Percentiles rank a stretch among this genome's conserved stretches.
These are phyloP conservation scores for cucumber (Cucumis sativus) DNA, from an alignment of 306 rosid species.

Conservation along the genomic window Cucumber_9930_V3 NC_026655.2:4788501-4789000, in stretches of 20 bases:
- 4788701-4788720: conserved; percentile 36
- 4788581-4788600: background rate
- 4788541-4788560: background rate
- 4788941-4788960: background rate
- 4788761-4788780: conserved; percentile 19
- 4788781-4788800: conserved; percentile 41
- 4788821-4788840: background rate
- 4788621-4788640: background rate
- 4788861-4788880: background rate
- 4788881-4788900: background rate
- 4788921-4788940: background rate
- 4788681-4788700: conserved; percentile 40
- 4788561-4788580: background rate
- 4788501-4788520: background rate
- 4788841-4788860: background rate
- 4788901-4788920: background rate
- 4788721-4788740: conserved; percentile 21
- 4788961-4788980: background rate
- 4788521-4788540: background rate
- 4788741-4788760: conserved; percentile 17
- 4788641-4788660: conserved; percentile 23
- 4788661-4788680: conserved; percentile 40
- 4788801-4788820: conserved; percentile 27
- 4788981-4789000: background rate
- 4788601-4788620: background rate